These are phyloP conservation scores for Croton setiger DNA, from an alignment of 441 rosid species.

Conservation along the genomic window DNA sequence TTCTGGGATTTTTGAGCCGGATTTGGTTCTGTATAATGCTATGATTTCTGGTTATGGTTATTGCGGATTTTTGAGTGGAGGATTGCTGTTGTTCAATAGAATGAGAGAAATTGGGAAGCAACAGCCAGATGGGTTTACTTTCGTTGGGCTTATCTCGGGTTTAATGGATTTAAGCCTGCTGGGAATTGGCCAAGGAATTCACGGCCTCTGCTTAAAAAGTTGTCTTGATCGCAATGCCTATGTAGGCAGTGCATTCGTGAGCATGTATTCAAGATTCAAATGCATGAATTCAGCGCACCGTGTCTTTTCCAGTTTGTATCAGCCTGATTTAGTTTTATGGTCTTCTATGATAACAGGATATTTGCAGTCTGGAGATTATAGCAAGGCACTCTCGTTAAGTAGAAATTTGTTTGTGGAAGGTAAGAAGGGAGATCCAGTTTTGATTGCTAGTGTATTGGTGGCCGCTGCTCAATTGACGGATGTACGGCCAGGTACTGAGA, in stretches of 20 bases:
- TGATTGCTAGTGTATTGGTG: conserved; percentile 49
- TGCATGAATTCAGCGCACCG: conserved; percentile 51
- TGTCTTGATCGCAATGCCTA: conserved; percentile 48
- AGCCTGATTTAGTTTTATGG: conserved; percentile 75
- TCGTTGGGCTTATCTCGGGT: conserved; percentile 59
- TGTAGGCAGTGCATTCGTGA: conserved; percentile 63
- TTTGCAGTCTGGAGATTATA: conserved; percentile 52
- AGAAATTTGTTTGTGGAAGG: conserved; percentile 44
- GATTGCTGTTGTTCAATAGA: conserved; percentile 44
- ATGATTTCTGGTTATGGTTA: conserved; percentile 62
- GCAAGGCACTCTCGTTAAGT: conserved; percentile 45
- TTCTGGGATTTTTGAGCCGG: conserved; percentile 43
- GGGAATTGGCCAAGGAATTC: conserved; percentile 52
- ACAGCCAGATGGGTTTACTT: conserved; percentile 67
- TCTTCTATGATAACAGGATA: conserved; percentile 71
- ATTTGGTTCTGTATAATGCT: conserved; percentile 71
- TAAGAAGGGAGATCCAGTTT: conserved; percentile 52
- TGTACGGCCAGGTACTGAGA: conserved; percentile 40
- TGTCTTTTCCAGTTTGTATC: conserved; percentile 43
- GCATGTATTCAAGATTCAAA: conserved; percentile 63
- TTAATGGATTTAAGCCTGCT: conserved; percentile 39
- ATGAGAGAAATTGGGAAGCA: conserved; percentile 43
- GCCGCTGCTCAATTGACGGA: conserved; percentile 59
- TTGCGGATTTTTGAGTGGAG: conserved; percentile 49
- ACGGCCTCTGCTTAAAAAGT: conserved; percentile 65